A percentile compares a stretch with the other conserved stretches of the same genome.
Conservation (phyloP, 257 asterid genomes). For the Ophiorrhiza pumila region DNA sequence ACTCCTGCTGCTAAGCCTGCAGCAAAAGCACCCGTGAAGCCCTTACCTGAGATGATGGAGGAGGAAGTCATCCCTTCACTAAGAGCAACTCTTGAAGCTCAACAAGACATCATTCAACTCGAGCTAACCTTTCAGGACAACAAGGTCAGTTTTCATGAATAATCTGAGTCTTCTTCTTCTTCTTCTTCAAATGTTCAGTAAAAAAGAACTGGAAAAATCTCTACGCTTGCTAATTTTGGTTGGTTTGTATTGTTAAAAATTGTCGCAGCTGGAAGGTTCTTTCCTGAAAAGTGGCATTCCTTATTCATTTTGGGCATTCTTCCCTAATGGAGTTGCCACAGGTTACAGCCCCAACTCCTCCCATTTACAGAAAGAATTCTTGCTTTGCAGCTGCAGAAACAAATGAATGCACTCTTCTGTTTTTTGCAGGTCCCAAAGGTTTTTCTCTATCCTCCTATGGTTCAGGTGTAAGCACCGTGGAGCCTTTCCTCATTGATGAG, state of each 20-base stretch:
- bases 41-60: conserved; percentile 71
- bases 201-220: not conserved
- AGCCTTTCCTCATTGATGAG: conserved; percentile 85
- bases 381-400: not conserved
- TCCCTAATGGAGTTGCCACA: conserved; percentile 63
- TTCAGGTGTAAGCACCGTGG: conserved; percentile 61
- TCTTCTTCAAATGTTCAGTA: not conserved
- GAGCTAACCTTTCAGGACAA: conserved; percentile 51
- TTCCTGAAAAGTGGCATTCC: conserved; percentile 65
- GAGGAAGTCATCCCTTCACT: conserved; percentile 81
- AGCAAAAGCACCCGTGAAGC: conserved; percentile 62
- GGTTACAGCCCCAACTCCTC: conserved; percentile 27
- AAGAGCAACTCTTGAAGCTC: conserved; percentile 49
- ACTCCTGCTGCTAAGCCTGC: conserved; percentile 36
- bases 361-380: not conserved
- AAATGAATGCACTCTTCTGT: not conserved
- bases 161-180: not conserved
- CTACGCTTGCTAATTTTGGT: not conserved
- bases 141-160: conserved; percentile 36
- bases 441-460: conserved; percentile 76
- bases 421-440: conserved; percentile 67
- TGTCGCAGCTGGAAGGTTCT: conserved; percentile 72
- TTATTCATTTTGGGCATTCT: conserved; percentile 83
- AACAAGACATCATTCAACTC: conserved; percentile 51
- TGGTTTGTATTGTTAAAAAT: not conserved